Evolutionary conservation across 257 asterid species (phyloP).

Genomic region (Solanum sitiens): DNA sequence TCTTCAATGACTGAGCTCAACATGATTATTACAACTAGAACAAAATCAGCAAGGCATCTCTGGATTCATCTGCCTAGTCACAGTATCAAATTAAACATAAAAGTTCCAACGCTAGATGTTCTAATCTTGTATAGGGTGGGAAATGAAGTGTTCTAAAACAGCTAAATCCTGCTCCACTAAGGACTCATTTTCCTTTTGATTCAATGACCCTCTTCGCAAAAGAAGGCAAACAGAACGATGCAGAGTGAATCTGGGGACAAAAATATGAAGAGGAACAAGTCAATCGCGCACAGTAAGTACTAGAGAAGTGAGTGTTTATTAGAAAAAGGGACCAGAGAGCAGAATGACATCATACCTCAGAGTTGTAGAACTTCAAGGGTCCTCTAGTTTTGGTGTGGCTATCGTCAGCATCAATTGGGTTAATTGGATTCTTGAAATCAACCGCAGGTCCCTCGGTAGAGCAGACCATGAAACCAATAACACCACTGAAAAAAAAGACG

Average conservation of each 20-base stretch:
- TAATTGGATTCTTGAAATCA: conserved; percentile 59
- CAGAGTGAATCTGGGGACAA: conserved; percentile 62
- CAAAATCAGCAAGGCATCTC: not conserved
- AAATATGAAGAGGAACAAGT: not conserved
- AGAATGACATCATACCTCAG: conserved; percentile 42
- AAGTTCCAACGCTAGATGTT: not conserved
- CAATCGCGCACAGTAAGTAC: not conserved
- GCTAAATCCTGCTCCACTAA: not conserved
- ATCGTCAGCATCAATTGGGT: conserved; percentile 44
- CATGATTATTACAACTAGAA: not conserved
- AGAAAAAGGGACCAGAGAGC: not conserved
- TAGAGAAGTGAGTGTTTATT: not conserved
- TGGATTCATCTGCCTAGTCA: not conserved
- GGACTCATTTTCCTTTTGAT: conserved; percentile 28
- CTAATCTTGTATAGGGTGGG: not conserved
- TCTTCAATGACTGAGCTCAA: not conserved
- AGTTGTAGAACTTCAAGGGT: conserved; percentile 75
- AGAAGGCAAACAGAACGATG: conserved; percentile 92
- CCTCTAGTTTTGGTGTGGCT: conserved; percentile 18
- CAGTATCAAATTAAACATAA: not conserved
- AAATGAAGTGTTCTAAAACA: not conserved
- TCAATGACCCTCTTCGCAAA: conserved; percentile 88
- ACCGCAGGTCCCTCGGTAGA: conserved; percentile 72
- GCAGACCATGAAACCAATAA: conserved; percentile 84
- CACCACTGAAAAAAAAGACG: conserved; percentile 39